Percentiles rank a stretch among this genome's conserved stretches.
Evolutionary conservation across 1,284 basidiomycete genomes (phyloP).

Genomic region (Ustilago tritici): DNA sequence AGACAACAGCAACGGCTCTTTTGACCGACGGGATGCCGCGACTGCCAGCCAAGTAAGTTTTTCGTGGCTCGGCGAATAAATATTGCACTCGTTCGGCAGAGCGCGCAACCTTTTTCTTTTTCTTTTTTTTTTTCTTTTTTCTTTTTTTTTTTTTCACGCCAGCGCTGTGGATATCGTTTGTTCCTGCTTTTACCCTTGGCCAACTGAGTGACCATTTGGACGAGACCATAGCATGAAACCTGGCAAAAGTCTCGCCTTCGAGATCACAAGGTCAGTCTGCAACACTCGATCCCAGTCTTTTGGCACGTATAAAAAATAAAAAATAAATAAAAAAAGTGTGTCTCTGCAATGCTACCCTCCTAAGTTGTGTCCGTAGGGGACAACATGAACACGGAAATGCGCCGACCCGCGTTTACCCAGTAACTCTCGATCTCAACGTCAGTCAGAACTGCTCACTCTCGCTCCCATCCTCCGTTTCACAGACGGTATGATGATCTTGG

Average conservation of each 20-base stretch:
- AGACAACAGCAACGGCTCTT: not conserved
- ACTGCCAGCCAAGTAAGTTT: not conserved
- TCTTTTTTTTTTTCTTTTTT: too few relatives aligned
- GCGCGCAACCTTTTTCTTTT: not conserved
- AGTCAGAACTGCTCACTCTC: not conserved
- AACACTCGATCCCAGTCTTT: not conserved
- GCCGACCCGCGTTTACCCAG: not conserved
- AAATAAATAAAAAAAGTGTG: not conserved
- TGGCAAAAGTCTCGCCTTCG: not conserved
- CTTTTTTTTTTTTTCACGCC: too few relatives aligned
- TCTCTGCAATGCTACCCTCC: not conserved
- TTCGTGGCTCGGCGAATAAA: constrained; percentile 1
- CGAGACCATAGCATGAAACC: too few relatives aligned
- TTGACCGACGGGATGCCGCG: not conserved
- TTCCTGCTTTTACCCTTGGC: too few relatives aligned
- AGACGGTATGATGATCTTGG: not conserved
- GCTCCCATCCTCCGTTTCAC: not conserved
- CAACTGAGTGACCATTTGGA: too few relatives aligned
- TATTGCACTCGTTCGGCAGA: not conserved
- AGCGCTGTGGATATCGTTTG: too few relatives aligned
- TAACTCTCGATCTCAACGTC: not conserved
- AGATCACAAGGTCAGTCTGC: constrained; percentile 4
- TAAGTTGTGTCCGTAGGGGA: not conserved
- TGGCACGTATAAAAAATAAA: not conserved
- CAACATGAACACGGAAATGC: constrained; percentile 5